Conservation (phyloP, 1,284 basidiomycete genomes). For the Neonothopanus nambi region DNA sequence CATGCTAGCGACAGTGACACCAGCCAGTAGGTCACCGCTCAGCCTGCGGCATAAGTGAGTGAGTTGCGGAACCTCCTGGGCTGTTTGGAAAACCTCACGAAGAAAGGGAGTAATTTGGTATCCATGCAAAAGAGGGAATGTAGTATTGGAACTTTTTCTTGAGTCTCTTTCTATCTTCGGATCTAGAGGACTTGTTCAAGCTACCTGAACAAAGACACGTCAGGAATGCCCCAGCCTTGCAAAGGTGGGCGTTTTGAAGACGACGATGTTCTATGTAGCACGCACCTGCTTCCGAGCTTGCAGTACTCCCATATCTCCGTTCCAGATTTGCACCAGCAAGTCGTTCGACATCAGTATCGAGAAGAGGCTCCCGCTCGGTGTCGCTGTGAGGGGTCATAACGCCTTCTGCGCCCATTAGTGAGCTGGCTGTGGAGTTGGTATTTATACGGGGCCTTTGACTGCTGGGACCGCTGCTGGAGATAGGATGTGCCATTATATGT, state of each 20-base stretch:
- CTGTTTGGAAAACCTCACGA: background rate
- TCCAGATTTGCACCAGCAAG: constrained; percentile 8
- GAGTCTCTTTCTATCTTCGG: constrained; percentile 5
- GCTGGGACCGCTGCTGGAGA: background rate
- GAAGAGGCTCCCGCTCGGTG: constrained; percentile 4
- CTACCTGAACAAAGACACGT: background rate
- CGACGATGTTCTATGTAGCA: background rate
- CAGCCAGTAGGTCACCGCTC: constrained; percentile 81
- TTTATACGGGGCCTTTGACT: background rate
- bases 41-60: constrained; percentile 47
- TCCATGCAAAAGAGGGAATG: constrained; percentile 75
- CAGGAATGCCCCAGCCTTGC: background rate
- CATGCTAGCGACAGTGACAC: constrained; percentile 86
- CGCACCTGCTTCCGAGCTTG: background rate
- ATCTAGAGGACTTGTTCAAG: constrained; percentile 1
- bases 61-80: background rate
- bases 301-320: constrained; percentile 5
- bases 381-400: constrained; percentile 14
- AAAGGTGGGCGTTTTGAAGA: too few species aligned
- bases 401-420: constrained; percentile 5
- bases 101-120: constrained; percentile 70
- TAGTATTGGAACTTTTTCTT: constrained; percentile 55
- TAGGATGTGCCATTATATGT: background rate
- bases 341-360: constrained; percentile 8
- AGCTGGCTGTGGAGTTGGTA: constrained; percentile 2